A percentile compares a stretch with the other conserved stretches of the same genome.
Evolutionary conservation across 345 rosid species (phyloP).

Genomic region (Syzygium aqueum): DNA sequence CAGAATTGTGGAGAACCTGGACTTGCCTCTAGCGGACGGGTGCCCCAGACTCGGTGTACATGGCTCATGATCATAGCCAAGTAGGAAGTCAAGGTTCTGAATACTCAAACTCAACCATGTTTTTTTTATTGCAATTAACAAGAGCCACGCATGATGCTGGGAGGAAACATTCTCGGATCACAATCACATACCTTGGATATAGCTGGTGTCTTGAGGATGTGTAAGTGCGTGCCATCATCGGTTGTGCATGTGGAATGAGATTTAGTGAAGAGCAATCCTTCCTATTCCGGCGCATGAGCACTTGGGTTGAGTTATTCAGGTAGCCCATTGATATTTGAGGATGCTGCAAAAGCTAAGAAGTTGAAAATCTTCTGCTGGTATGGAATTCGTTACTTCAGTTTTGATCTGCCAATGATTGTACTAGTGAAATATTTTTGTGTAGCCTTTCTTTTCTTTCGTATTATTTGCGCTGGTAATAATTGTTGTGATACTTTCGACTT

Average conservation of each 20-base stretch:
- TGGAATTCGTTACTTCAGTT: not conserved
- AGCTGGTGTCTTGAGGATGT: not conserved
- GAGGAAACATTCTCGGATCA: not conserved
- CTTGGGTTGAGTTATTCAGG: not conserved
- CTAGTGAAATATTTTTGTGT: not conserved
- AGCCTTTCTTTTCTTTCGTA: not conserved
- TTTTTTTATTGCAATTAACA: not conserved
- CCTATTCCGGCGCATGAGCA: not conserved
- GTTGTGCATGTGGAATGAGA: not conserved
- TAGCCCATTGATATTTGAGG: not conserved
- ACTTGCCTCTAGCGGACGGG: slow-evolving; percentile 71
- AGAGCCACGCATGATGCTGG: not conserved
- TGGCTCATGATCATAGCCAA: slow-evolving; percentile 3
- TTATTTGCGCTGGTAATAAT: not conserved
- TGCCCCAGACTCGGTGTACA: slow-evolving; percentile 64
- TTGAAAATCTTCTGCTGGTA: not conserved
- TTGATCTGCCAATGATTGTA: not conserved
- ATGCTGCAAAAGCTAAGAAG: not conserved
- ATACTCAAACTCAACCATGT: not conserved
- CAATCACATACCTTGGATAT: not conserved
- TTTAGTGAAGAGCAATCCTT: not conserved
- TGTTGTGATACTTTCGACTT: not conserved
- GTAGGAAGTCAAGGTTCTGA: not conserved
- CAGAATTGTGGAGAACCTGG: slow-evolving; percentile 67
- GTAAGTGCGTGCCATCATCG: not conserved